Evolutionary conservation across 345 rosid genomes (phyloP), one percentile per base, ranked within the genome.

Genomic region (Schrenkiella parvula): DNA sequence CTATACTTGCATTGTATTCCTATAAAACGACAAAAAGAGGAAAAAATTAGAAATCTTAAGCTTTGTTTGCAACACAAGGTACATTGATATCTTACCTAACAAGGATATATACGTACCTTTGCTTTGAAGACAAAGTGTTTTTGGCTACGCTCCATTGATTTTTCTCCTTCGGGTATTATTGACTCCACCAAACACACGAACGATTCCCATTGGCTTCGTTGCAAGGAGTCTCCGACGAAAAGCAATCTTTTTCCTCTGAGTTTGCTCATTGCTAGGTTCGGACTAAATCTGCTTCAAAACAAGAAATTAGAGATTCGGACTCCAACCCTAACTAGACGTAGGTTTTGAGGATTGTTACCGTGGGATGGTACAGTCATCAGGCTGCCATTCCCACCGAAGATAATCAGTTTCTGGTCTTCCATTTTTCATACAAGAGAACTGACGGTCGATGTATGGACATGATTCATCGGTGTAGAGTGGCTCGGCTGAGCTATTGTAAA

Each of bases 321-420:
- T 54, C 5, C 54, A 38, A 71, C 7, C 14, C 10, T 28, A 11
- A 17, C 9, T 56, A 70, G 37, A 35, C 19, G 2, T 25, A 64
- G 3, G 14, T 52, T 47, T 11, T 25, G 9, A 25, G 26, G 19
- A 8, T 53, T 1, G 3, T 54, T 38, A 90, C 98, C 86, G 81
- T 26, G 97, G 96, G 69, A 93, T 64, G 32, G 82, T 78, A 55
- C 98, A 93, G 64, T 93, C 98, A 31, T 89, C 95, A 2, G 96
- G 97, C 72, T 84, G 97, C 98, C 98, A 93, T 66, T 85, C 91
- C 98, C 97, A 93, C 35, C 81, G 84, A 12, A 68, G 91, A 71
- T 91, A 93, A 69, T 87, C 85, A 0, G 87, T 81, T 58, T 93
- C 92, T 37, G 25, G 81, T 35, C 85, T 73, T 8, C 91, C 97